Percentiles rank a stretch among this genome's conserved stretches.
These are phyloP conservation scores for Mycena capillaripes DNA, from an alignment of 768 basidiomycete species.

Conservation along the genomic window DNA sequence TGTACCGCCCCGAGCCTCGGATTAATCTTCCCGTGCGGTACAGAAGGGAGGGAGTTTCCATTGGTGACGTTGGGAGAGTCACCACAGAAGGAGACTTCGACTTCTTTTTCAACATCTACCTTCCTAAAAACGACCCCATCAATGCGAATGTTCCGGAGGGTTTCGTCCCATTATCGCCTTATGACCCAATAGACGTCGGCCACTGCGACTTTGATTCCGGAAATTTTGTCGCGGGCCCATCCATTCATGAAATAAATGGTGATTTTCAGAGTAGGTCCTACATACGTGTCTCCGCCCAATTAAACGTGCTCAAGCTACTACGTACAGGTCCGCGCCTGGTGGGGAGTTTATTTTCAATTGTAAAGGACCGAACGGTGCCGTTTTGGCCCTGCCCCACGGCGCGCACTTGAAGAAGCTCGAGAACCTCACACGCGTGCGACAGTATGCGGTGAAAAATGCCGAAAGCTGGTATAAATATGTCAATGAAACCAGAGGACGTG, in stretches of 20 bases:
- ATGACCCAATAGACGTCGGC: neutral
- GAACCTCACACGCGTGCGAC: slow-evolving; percentile 12
- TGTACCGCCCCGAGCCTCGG: slow-evolving; percentile 47
- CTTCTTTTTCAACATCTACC: too few relatives aligned
- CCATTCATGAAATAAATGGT: neutral
- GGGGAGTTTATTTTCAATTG: slow-evolving; percentile 1
- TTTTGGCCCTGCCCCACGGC: slow-evolving; percentile 35
- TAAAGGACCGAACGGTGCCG: slow-evolving; percentile 21
- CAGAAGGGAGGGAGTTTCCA: slow-evolving; percentile 40
- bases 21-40: slow-evolving; percentile 36
- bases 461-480: slow-evolving; percentile 36
- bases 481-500: slow-evolving; percentile 14
- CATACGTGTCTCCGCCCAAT: neutral
- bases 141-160: too few relatives aligned
- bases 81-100: slow-evolving; percentile 47
- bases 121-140: too few relatives aligned
- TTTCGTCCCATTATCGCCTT: slow-evolving; percentile 32
- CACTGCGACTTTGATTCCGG: neutral
- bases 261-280: neutral
- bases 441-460: slow-evolving; percentile 35
- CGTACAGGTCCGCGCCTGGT: neutral
- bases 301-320: neutral
- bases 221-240: neutral
- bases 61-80: slow-evolving; percentile 51
- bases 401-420: too few relatives aligned